A percentile compares a stretch with the other conserved stretches of the same genome.
Evolutionary conservation across 345 rosid genomes (phyloP).

Genomic region (Hevea brasiliensis): DNA sequence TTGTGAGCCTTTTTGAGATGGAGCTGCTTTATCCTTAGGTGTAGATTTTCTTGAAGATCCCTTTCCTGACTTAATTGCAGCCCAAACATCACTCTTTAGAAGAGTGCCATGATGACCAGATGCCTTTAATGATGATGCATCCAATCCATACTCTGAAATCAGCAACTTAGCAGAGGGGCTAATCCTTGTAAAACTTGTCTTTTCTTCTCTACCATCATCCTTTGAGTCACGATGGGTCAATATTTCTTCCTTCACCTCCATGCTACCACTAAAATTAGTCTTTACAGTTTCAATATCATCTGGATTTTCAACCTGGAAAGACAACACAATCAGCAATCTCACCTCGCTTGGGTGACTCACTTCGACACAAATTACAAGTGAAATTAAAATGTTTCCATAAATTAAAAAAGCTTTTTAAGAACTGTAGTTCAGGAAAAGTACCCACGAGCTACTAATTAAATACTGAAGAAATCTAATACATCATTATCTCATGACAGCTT

Average conservation of each 20-base stretch:
- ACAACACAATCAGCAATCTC: conserved; percentile 24
- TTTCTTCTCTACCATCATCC: conserved; percentile 38
- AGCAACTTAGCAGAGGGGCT: conserved; percentile 88
- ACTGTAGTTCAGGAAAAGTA: not conserved
- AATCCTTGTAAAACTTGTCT: conserved; percentile 62
- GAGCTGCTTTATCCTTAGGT: conserved; percentile 42
- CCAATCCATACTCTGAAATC: conserved; percentile 76
- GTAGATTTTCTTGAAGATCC: conserved; percentile 38
- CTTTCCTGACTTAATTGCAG: conserved; percentile 80
- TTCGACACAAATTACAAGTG: not conserved
- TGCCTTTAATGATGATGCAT: conserved; percentile 69
- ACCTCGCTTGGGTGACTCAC: conserved; percentile 18
- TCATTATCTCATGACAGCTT: not conserved
- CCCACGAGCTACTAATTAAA: too few relatives aligned
- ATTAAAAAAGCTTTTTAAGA: not conserved
- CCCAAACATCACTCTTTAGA: conserved; percentile 79
- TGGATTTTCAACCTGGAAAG: conserved; percentile 82
- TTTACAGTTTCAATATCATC: conserved; percentile 63
- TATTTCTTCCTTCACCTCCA: conserved; percentile 45
- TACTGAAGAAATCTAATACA: not conserved
- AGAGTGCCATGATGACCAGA: conserved; percentile 82
- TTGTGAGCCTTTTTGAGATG: conserved; percentile 37
- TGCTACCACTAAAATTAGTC: conserved; percentile 49
- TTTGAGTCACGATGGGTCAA: conserved; percentile 42
- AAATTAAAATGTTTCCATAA: conserved; percentile 1